A percentile compares a stretch with the other conserved stretches of the same genome.
phyloP scores from a whole-genome alignment of 2,329 filamentous ascomycete genomes.

The Stromatinia cepivora region DNA sequence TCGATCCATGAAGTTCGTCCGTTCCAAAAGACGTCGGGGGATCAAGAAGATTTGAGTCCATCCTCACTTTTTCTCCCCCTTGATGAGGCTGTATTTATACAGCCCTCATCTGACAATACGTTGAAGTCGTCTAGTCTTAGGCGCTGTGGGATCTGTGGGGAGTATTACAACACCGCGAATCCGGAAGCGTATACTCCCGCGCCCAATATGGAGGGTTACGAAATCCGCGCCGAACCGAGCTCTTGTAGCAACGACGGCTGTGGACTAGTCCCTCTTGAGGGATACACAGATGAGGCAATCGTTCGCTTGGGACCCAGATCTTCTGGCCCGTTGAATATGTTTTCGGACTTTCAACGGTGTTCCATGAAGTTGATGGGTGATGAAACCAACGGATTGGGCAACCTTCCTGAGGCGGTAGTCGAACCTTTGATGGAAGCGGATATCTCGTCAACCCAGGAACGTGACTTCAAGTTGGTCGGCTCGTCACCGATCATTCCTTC shows the following conservation, averaged over 20 bases:
- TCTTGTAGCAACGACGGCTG: neutral
- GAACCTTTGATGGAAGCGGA: neutral
- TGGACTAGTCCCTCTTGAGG: neutral
- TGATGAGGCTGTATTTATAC: neutral
- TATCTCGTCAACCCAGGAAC: neutral
- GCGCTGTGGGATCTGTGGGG: neutral
- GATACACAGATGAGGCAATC: neutral
- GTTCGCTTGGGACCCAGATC: neutral
- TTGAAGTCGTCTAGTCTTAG: neutral
- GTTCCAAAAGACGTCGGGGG: neutral
- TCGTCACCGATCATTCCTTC: neutral
- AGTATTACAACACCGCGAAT: neutral
- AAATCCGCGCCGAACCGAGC: neutral
- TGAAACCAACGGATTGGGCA: neutral
- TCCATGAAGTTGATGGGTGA: neutral
- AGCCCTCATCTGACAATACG: neutral
- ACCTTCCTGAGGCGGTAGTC: neutral
- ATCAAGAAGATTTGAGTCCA: neutral
- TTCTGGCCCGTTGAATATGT: neutral
- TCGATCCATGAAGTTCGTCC: neutral
- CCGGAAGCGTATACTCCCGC: neutral
- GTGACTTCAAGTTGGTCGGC: neutral
- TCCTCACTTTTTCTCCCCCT: neutral
- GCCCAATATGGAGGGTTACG: neutral
- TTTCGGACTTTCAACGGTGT: neutral